Conservation (phyloP, 345 rosid genomes). For the Salix arbutifolia region DNA sequence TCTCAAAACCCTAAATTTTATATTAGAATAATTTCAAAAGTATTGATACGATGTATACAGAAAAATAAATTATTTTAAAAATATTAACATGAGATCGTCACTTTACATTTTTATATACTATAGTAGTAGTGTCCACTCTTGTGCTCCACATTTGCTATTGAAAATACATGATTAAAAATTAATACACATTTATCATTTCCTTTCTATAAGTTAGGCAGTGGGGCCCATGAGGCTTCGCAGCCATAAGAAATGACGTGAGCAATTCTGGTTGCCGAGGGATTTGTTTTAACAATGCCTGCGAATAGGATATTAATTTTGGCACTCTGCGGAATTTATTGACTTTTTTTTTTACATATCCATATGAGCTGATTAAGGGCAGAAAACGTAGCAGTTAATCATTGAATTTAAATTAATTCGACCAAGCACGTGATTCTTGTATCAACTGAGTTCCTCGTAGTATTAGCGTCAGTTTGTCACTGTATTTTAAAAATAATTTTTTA, state of each 20-base stretch:
- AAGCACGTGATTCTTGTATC: not conserved
- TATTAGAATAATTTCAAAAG: too few relatives aligned
- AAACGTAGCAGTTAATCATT: not conserved
- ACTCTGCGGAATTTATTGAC: not conserved
- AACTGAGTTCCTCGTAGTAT: not conserved
- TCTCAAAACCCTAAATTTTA: too few relatives aligned
- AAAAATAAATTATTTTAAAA: too few relatives aligned
- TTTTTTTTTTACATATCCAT: not conserved
- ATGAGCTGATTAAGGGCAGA: not conserved
- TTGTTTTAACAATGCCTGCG: not conserved
- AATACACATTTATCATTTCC: not conserved
- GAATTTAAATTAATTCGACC: not conserved
- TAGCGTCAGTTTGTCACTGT: accelerated
- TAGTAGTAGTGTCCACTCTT: too few relatives aligned
- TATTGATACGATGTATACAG: too few relatives aligned
- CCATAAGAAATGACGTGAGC: not conserved
- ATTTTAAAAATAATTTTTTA: too few relatives aligned
- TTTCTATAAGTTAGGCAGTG: not conserved
- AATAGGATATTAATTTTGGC: not conserved
- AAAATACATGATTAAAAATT: too few relatives aligned
- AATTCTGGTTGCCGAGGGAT: not conserved
- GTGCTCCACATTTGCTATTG: too few relatives aligned
- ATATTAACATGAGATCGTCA: too few relatives aligned
- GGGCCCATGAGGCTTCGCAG: not conserved
- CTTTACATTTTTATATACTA: too few relatives aligned